Percentiles rank a stretch among this genome's conserved stretches.
These are phyloP conservation scores for sweet orange (Citrus sinensis) DNA, from an alignment of 345 rosid species.

Conservation along the genomic window DVS_A1.0 CM039163.1:1764001-1764500, in stretches of 20 bases:
- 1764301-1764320: slow-evolving; percentile 56
- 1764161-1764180: slow-evolving; percentile 80
- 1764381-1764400: slow-evolving; percentile 72
- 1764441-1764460: slow-evolving; percentile 13
- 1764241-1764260: slow-evolving; percentile 51
- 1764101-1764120: slow-evolving; percentile 33
- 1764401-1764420: not conserved
- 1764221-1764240: slow-evolving; percentile 61
- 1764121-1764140: slow-evolving; percentile 62
- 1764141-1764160: slow-evolving; percentile 77
- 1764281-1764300: slow-evolving; percentile 55
- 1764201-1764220: slow-evolving; percentile 70
- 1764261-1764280: slow-evolving; percentile 46
- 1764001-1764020: slow-evolving; percentile 41
- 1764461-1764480: slow-evolving; percentile 16
- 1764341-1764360: slow-evolving; percentile 67
- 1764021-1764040: slow-evolving; percentile 68
- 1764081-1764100: slow-evolving; percentile 47
- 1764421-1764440: slow-evolving; percentile 17
- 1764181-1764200: slow-evolving; percentile 68
- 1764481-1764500: slow-evolving; percentile 22
- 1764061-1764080: slow-evolving; percentile 47
- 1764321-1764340: slow-evolving; percentile 69
- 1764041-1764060: slow-evolving; percentile 35
- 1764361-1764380: slow-evolving; percentile 66